Evolutionary conservation across 805 yeast genomes (phyloP).

Genomic region (Myxozyma neotropica): DNA sequence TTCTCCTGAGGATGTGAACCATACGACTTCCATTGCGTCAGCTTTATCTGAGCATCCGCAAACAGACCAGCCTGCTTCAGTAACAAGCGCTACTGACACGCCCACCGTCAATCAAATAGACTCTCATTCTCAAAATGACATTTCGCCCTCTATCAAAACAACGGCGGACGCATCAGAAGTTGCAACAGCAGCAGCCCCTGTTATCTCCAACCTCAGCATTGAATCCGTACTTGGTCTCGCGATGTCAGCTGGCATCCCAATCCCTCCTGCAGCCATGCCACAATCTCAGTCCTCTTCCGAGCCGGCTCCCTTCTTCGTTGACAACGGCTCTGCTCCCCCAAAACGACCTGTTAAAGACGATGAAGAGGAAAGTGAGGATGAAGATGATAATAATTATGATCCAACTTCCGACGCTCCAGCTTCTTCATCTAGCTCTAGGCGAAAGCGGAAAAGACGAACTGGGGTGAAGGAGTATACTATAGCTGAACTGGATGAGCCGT

Average conservation of each 20-base stretch:
- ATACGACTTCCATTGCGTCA: no score
- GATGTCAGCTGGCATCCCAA: slow-evolving; percentile 9
- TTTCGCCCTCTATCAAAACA: background rate
- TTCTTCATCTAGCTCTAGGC: background rate
- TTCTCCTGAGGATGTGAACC: no score
- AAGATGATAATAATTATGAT: slow-evolving; percentile 2
- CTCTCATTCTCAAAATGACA: background rate
- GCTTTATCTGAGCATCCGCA: no score
- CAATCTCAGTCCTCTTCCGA: background rate
- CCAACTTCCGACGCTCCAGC: background rate
- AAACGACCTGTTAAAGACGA: background rate
- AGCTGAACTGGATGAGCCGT: slow-evolving; percentile 28
- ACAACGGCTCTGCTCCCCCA: slow-evolving; percentile 7
- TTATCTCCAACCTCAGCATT: slow-evolving; percentile 5
- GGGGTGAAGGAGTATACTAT: background rate
- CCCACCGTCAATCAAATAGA: background rate
- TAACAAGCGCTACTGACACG: background rate
- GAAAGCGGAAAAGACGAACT: background rate
- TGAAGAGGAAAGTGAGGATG: slow-evolving; percentile 2
- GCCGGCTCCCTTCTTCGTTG: slow-evolving; percentile 12
- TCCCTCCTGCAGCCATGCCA: slow-evolving; percentile 10
- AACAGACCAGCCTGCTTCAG: background rate
- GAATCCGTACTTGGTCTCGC: slow-evolving; percentile 24
- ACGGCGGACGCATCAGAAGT: background rate
- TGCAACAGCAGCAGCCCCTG: background rate